Percentiles rank a stretch among this genome's conserved stretches.
These are phyloP conservation scores for Chaetomium sp. DNA, from an alignment of 2,329 filamentous ascomycete genomes.

Conservation along the genomic window DNA sequence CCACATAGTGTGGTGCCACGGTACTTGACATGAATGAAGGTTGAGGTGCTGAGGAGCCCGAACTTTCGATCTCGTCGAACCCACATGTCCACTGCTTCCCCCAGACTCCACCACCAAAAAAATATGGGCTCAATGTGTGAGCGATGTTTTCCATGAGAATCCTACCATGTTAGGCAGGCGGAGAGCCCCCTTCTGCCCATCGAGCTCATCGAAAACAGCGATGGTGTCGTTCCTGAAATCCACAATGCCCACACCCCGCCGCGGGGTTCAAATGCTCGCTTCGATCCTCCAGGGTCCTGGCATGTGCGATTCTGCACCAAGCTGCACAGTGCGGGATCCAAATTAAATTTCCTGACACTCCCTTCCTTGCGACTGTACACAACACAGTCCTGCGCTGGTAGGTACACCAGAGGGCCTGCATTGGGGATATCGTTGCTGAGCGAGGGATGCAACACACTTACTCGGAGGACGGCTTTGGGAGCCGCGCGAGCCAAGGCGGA, in stretches of 20 bases:
- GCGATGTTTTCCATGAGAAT: background rate
- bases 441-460: too few species aligned
- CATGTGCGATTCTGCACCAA: background rate
- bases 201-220: too few species aligned
- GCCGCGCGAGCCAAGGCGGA: slow-evolving; percentile 2
- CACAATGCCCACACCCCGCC: slow-evolving; percentile 1
- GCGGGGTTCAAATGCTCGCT: slow-evolving; percentile 1
- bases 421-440: too few species aligned
- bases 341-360: too few species aligned
- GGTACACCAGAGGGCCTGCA: too few species aligned
- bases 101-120: background rate
- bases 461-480: background rate
- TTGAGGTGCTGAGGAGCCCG: background rate
- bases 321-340: too few species aligned
- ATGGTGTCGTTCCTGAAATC: too few species aligned
- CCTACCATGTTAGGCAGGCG: background rate
- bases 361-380: too few species aligned
- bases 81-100: background rate
- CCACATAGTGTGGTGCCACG: too few species aligned
- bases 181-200: too few species aligned
- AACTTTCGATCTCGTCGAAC: slow-evolving; percentile 2
- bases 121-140: too few species aligned
- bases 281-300: background rate
- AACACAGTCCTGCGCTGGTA: too few species aligned
- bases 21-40: background rate